Evolutionary conservation across 1,139 yeast genomes (phyloP).

Genomic region (Protomyces pachydermus): DNA sequence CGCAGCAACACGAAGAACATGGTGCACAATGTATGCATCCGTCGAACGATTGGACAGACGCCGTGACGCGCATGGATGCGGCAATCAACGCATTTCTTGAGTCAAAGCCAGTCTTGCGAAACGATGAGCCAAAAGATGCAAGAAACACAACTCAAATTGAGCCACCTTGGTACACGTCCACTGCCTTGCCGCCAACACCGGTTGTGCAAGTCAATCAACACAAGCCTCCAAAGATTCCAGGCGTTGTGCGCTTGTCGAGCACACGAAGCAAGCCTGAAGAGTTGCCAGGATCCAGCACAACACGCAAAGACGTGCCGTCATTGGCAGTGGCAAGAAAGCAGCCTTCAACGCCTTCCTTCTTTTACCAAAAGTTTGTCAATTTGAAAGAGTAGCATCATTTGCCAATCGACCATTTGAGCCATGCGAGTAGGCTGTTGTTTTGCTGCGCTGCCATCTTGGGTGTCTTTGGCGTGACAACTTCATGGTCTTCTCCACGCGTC

Average conservation of each 20-base stretch:
- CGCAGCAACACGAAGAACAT: no score
- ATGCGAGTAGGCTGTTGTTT: neutral
- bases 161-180: neutral
- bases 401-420: neutral
- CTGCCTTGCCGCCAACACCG: neutral
- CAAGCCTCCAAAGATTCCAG: neutral
- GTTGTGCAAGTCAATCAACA: neutral
- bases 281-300: no score
- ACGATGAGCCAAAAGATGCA: no score
- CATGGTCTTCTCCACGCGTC: constrained; percentile 15
- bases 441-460: neutral
- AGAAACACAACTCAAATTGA: no score
- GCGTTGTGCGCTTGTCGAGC: neutral
- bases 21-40: neutral
- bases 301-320: neutral
- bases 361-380: neutral
- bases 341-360: neutral
- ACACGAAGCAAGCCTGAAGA: no score
- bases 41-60: neutral
- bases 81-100: neutral
- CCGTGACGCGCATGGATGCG: neutral
- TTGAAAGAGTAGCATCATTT: neutral
- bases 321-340: neutral
- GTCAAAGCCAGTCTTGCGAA: neutral
- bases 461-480: neutral